Conservation (phyloP, 257 asterid genomes). For the Ophiorrhiza pumila region DNA sequence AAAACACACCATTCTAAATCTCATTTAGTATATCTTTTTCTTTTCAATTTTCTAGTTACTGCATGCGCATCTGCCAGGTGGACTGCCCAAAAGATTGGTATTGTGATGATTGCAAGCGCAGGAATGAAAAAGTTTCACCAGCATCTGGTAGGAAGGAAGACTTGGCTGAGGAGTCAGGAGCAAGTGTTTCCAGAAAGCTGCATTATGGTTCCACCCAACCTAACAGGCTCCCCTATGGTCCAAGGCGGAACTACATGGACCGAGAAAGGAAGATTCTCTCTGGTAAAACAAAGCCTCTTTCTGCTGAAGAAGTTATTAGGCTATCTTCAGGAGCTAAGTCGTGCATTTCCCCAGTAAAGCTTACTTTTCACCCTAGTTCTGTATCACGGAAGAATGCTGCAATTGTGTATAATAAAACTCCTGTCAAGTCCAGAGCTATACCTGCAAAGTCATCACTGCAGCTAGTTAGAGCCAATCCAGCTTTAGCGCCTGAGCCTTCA, state of each 20-base stretch:
- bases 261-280: conserved; percentile 37
- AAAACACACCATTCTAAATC: neutral
- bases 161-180: conserved; percentile 9
- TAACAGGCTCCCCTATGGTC: neutral
- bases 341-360: conserved; percentile 10
- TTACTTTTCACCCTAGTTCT: conserved; percentile 11
- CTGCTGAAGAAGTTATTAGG: conserved; percentile 45
- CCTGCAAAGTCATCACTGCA: conserved; percentile 15
- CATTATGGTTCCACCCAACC: neutral
- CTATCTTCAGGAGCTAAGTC: conserved; percentile 39
- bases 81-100: conserved; percentile 32
- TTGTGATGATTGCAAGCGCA: conserved; percentile 45
- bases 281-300: conserved; percentile 52
- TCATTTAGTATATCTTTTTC: neutral
- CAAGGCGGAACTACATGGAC: neutral
- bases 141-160: conserved; percentile 21
- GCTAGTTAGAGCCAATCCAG: conserved; percentile 12
- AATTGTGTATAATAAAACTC: conserved; percentile 13
- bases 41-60: conserved; percentile 44
- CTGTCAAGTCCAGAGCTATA: conserved; percentile 16
- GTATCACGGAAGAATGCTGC: conserved; percentile 17
- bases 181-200: conserved; percentile 6
- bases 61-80: conserved; percentile 31
- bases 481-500: conserved; percentile 26
- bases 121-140: conserved; percentile 14